A percentile compares a stretch with the other conserved stretches of the same genome.
Conservation (phyloP, 2,329 filamentous ascomycete species). For the Ceratocystis diversiconidia region DNA sequence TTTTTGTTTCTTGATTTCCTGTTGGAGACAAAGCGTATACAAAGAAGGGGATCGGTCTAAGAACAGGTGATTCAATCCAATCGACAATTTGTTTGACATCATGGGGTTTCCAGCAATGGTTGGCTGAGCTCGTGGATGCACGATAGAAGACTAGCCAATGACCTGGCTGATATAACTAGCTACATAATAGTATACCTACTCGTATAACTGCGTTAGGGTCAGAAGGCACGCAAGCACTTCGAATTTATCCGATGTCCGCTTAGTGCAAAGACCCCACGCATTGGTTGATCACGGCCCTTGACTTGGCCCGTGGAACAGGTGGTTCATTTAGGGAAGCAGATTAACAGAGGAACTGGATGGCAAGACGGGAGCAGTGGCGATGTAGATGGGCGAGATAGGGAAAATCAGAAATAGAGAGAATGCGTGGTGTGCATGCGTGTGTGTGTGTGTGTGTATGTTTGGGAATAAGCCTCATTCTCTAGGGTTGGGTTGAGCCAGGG, state of each 20-base stretch:
- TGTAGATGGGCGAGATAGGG: too few relatives aligned
- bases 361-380: background rate
- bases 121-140: too few relatives aligned
- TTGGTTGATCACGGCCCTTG: background rate
- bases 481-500: too few relatives aligned
- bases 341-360: background rate
- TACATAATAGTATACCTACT: too few relatives aligned
- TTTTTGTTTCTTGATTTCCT: background rate
- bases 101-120: too few relatives aligned
- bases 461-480: background rate
- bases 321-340: background rate
- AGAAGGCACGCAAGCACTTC: background rate
- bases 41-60: too few relatives aligned
- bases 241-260: background rate
- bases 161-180: too few relatives aligned
- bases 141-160: too few relatives aligned
- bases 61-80: too few relatives aligned
- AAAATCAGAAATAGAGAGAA: too few relatives aligned
- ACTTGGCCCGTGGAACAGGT: background rate
- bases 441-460: background rate
- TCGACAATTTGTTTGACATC: too few relatives aligned
- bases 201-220: background rate
- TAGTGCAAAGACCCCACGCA: background rate
- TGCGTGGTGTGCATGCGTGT: too few relatives aligned
- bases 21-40: background rate